Evolutionary conservation across 148 eudicot species (phyloP).

Genomic region (Rhododendron mucronatum): DNA sequence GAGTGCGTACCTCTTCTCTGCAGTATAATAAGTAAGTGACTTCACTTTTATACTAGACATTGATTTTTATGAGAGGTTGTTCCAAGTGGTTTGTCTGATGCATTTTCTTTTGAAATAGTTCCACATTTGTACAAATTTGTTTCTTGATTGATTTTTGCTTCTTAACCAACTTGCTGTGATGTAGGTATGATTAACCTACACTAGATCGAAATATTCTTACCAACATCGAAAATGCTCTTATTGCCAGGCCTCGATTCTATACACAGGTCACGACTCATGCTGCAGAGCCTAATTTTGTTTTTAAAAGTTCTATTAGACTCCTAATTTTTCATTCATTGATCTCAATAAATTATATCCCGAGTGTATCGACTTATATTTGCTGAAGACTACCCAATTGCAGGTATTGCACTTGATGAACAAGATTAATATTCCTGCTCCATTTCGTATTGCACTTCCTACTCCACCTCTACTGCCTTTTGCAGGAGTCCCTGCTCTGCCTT

Average conservation of each 20-base stretch:
- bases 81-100: neutral
- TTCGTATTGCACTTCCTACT: slow-evolving; percentile 85
- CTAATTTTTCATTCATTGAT: neutral
- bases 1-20: neutral
- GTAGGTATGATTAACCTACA: slow-evolving; percentile 89
- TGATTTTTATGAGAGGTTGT: neutral
- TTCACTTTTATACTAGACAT: slow-evolving; percentile 4
- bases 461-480: slow-evolving; percentile 79
- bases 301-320: neutral
- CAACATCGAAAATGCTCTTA: slow-evolving; percentile 88
- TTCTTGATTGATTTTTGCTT: neutral
- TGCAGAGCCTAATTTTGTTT: neutral
- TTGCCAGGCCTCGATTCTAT: slow-evolving; percentile 94
- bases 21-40: neutral
- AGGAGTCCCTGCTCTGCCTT: slow-evolving; percentile 50
- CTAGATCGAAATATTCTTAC: slow-evolving; percentile 91
- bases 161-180: slow-evolving; percentile 14
- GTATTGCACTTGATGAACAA: slow-evolving; percentile 97
- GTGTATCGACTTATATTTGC: neutral
- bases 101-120: neutral
- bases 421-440: slow-evolving; percentile 98
- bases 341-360: neutral
- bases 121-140: neutral
- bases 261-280: slow-evolving; percentile 48
- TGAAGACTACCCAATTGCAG: slow-evolving; percentile 22